Conservation (phyloP, 257 asterid genomes). For the Lithospermum erythrorhizon region DNA sequence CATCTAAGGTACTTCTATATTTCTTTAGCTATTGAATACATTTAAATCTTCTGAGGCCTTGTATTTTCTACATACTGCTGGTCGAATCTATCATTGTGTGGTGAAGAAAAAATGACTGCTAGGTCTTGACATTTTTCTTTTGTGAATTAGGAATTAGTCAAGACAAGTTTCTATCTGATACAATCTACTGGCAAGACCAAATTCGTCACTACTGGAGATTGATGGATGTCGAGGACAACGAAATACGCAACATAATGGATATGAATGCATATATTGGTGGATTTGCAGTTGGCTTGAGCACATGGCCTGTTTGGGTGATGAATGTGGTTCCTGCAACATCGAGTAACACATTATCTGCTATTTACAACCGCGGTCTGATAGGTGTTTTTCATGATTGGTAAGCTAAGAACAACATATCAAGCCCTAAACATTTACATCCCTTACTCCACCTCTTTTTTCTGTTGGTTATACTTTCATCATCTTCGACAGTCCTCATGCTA, state of each 20-base stretch:
- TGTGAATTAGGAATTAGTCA: constrained; percentile 46
- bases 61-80: no score
- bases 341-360: constrained; percentile 63
- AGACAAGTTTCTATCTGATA: constrained; percentile 51
- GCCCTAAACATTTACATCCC: not conserved
- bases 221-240: constrained; percentile 58
- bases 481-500: not conserved
- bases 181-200: constrained; percentile 93
- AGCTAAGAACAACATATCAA: constrained; percentile 7
- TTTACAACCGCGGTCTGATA: constrained; percentile 66
- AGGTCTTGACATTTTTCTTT: not conserved
- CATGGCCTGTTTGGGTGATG: constrained; percentile 92
- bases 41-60: no score
- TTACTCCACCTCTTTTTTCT: no score
- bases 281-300: constrained; percentile 71
- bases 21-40: no score
- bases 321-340: constrained; percentile 57
- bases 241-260: constrained; percentile 78
- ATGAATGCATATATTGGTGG: constrained; percentile 87
- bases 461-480: not conserved
- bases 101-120: no score
- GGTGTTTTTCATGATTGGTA: constrained; percentile 90
- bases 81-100: no score
- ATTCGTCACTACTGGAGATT: constrained; percentile 92
- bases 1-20: no score